Evolutionary conservation across 371 early-diverging fungal species (phyloP).

Genomic region (Lichtheimia hyalospora): DNA sequence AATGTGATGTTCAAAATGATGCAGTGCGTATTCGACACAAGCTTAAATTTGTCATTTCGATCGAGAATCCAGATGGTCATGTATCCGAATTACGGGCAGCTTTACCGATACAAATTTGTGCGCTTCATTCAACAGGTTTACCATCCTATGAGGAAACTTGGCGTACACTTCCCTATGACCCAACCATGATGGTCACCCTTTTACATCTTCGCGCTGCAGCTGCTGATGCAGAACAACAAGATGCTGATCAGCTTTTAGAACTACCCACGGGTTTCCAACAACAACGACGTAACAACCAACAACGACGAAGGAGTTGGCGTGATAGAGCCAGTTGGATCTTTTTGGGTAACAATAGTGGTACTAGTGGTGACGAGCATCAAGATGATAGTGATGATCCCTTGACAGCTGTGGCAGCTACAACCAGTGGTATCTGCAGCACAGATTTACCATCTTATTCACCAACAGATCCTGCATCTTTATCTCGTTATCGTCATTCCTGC

Average conservation of each 20-base stretch:
- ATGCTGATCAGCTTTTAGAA: too few species aligned
- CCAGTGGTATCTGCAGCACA: background rate
- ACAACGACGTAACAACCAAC: too few species aligned
- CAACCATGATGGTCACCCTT: constrained; percentile 24
- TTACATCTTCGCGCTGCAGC: too few species aligned
- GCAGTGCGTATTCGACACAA: constrained; percentile 43
- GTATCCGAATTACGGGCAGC: constrained; percentile 36
- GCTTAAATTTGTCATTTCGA: constrained; percentile 33
- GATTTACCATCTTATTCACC: background rate
- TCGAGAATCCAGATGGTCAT: constrained; percentile 38
- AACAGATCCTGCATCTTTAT: background rate
- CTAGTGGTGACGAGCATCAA: background rate
- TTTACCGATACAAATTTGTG: constrained; percentile 31
- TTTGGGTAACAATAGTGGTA: too few species aligned
- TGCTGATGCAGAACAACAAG: too few species aligned
- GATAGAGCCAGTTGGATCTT: too few species aligned
- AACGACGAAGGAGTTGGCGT: too few species aligned
- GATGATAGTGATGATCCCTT: background rate
- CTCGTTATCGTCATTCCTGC: background rate
- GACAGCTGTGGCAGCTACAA: background rate
- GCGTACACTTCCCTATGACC: constrained; percentile 39
- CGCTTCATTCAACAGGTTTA: constrained; percentile 15
- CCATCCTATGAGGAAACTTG: constrained; percentile 40
- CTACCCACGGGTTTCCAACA: too few species aligned
- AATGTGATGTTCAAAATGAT: constrained; percentile 42